Evolutionary conservation across 2,329 filamentous ascomycete genomes (phyloP).

Genomic region (Aspergillus fumigatus): DNA sequence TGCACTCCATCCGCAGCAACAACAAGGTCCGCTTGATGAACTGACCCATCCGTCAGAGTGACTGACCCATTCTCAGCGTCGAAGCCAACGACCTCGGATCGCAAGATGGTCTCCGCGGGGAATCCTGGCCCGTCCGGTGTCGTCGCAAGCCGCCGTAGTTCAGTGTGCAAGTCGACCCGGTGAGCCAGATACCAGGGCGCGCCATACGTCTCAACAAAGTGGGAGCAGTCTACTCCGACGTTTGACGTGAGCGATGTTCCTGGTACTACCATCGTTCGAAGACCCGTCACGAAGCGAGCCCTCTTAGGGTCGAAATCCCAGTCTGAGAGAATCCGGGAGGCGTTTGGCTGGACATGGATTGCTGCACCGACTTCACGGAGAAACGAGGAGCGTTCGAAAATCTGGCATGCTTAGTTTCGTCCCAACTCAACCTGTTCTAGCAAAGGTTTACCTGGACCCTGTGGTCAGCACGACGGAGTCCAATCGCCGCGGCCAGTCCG

Average conservation of each 20-base stretch:
- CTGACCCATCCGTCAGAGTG: constrained; percentile 16
- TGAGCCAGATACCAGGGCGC: constrained; percentile 8
- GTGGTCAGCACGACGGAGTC: neutral
- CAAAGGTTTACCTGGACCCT: neutral
- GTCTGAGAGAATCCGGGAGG: constrained; percentile 16
- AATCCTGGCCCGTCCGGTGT: neutral
- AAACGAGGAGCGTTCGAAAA: constrained; percentile 6
- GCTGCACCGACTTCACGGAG: constrained; percentile 26
- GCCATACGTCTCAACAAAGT: constrained; percentile 1
- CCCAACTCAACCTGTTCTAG: too few relatives aligned
- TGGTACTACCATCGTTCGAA: neutral
- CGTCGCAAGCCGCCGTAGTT: constrained; percentile 14
- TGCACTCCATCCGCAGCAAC: constrained; percentile 31
- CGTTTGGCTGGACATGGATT: constrained; percentile 26
- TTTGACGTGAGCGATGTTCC: neutral
- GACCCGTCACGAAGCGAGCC: neutral
- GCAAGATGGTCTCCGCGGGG: constrained; percentile 16
- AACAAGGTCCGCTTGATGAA: constrained; percentile 25
- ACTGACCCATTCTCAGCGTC: constrained; percentile 17
- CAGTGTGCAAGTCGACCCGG: constrained; percentile 15
- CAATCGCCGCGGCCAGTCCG: neutral
- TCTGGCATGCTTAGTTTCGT: neutral
- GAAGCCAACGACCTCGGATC: constrained; percentile 17
- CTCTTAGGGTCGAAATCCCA: constrained; percentile 21
- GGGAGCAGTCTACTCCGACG: neutral